These are phyloP conservation scores for Sclerotinia sclerotiorum DNA, from an alignment of 2,329 filamentous ascomycete species.

Conservation along the genomic window DNA sequence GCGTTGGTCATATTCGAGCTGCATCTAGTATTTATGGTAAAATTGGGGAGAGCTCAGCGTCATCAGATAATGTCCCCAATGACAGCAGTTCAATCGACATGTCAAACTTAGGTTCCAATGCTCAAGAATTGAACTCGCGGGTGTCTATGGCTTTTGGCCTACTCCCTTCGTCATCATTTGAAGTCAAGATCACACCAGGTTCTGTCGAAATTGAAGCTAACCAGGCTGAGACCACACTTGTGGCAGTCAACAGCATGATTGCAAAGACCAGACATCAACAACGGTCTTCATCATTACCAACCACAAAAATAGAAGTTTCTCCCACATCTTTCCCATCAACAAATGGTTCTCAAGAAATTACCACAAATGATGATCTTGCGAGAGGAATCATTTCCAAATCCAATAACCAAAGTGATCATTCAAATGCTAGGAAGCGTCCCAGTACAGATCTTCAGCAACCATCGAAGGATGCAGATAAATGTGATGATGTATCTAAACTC, in stretches of 20 bases:
- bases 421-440: neutral
- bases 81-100: constrained; percentile 26
- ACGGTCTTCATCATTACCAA: constrained; percentile 14
- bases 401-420: neutral
- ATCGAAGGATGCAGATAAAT: neutral
- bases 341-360: neutral
- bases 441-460: neutral
- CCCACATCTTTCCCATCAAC: neutral
- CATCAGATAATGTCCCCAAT: constrained; percentile 3
- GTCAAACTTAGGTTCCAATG: constrained; percentile 30
- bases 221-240: neutral
- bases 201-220: neutral
- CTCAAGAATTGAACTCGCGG: constrained; percentile 32
- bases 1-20: neutral
- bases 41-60: neutral
- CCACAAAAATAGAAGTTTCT: neutral
- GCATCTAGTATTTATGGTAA: neutral
- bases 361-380: too few relatives aligned
- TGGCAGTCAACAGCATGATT: neutral
- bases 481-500: neutral
- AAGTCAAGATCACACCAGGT: constrained; percentile 20
- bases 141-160: constrained; percentile 37
- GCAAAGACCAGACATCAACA: neutral
- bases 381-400: neutral
- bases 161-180: constrained; percentile 26